Base-by-base conservation (phyloP, 371 early-diverging fungal genomes). In the Massospora cicadina region DNA sequence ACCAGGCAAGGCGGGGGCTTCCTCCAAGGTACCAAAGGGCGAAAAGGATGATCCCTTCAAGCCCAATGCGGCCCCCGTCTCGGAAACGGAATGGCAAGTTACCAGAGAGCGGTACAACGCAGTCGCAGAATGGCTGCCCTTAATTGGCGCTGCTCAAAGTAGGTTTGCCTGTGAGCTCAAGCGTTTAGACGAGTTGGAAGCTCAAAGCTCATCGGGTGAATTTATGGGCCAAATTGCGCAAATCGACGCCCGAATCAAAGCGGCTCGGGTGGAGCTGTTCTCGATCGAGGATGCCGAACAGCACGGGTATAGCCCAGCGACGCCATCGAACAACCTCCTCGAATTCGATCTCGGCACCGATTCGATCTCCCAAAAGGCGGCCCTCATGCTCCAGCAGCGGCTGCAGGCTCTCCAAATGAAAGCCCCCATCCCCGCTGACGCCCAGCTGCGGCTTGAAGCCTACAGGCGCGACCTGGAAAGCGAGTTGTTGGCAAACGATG, bases 351-450 rank as follows among this genome's bases (percentile, higher is more conserved):
- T 29, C 33, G 5, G 32, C 31, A 32, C 10, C 30, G 61, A 60
- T 25, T 3, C 31, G 25, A 60, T 60, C 2, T n/a, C 61, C 2
- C 61, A 60, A 30, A 30, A 33, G 23, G 61, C 61, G 1, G 30
- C 61, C 28, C 33, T 33, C n/a, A 60, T 60, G 61, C 61, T 60
- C 24, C 23, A n/a, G 25, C 25, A 60, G 43, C 12, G 61, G 24
- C 12, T 60, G 30, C 61, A 60, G 43, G 28, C 28, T 10, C 33
- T 60, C 21, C 29, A 60, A 12, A 5, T 60, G 33, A 60, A 60
- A 23, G 24, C n/a, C 2, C 23, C 33, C 23, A 60, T 60, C 61
- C 61, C 61, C 25, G 1, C 31, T 33, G 33, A 33, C 28, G 61
- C 61, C 33, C 31, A 60, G 24, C n/a, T 17, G 17, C 31, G 61